phyloP scores from a whole-genome alignment of 164 flowering plant species.

The Taxillus chinensis region DNA sequence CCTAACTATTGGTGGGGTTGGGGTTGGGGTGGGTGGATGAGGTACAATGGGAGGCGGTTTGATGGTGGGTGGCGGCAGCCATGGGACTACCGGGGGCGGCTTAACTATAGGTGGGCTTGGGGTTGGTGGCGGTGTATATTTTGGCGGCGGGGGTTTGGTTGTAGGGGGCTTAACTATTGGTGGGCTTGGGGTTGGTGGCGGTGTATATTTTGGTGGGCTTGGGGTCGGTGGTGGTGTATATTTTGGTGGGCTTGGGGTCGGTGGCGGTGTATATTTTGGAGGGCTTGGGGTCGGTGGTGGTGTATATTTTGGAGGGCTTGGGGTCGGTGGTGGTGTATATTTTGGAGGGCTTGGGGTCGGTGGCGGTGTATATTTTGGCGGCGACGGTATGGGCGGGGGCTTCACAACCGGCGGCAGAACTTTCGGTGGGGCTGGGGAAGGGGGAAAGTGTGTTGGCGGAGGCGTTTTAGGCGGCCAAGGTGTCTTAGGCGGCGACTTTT shows the following conservation, averaged over 20 bases:
- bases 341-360: background rate
- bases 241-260: too few relatives aligned
- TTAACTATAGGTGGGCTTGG: background rate
- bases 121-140: background rate
- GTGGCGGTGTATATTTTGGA: too few relatives aligned
- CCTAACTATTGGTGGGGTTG: slow-evolving; percentile 6
- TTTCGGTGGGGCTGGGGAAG: too few relatives aligned
- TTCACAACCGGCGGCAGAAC: background rate
- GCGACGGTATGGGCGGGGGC: background rate
- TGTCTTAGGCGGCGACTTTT: too few relatives aligned
- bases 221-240: too few relatives aligned
- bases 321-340: too few relatives aligned
- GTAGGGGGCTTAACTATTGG: background rate
- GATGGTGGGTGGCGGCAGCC: slow-evolving; percentile 3
- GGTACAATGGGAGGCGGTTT: slow-evolving; percentile 9
- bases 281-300: background rate
- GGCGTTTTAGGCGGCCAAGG: background rate
- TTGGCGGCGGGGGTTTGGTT: background rate
- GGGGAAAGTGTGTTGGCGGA: too few relatives aligned
- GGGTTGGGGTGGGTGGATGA: slow-evolving; percentile 14
- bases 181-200: background rate
- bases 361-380: background rate
- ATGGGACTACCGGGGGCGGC: background rate
- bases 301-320: background rate
- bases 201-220: background rate